These are phyloP conservation scores for Candida sanyiensis DNA, from an alignment of 805 yeast species.

Conservation along the genomic window DNA sequence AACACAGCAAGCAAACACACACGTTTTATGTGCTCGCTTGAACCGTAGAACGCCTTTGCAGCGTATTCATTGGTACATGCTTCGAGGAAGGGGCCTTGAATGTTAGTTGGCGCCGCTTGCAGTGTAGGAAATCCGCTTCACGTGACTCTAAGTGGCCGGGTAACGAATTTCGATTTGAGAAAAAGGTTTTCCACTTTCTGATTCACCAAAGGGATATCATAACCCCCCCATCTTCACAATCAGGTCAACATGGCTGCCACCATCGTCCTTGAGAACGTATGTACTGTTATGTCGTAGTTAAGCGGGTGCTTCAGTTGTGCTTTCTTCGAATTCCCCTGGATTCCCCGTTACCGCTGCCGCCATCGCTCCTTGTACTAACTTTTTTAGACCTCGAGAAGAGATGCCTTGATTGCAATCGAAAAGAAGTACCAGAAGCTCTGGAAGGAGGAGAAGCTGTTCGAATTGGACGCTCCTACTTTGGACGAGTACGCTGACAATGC, in stretches of 20 bases:
- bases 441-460: conserved; percentile 82
- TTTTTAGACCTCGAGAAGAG: conserved; percentile 81
- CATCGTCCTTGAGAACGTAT: conserved; percentile 37
- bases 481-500: conserved; percentile 57
- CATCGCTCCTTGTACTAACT: conserved; percentile 7
- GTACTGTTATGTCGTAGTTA: conserved; percentile 9
- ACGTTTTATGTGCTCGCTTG: too few species aligned
- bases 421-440: conserved; percentile 81
- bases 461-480: conserved; percentile 78
- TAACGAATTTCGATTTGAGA: background rate
- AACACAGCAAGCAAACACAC: background rate
- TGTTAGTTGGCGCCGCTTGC: too few species aligned
- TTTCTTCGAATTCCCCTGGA: background rate
- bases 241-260: conserved; percentile 21
- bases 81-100: too few species aligned
- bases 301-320: too few species aligned
- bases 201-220: background rate
- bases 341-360: background rate
- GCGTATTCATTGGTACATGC: too few species aligned
- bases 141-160: background rate
- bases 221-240: background rate
- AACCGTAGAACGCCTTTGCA: too few species aligned
- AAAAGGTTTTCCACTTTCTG: conserved; percentile 1
- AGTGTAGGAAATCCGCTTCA: too few species aligned
- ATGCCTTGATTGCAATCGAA: conserved; percentile 83